Evolutionary conservation across 2,329 filamentous ascomycete genomes (phyloP).

Genomic region (Harringtonia aguacate): DNA sequence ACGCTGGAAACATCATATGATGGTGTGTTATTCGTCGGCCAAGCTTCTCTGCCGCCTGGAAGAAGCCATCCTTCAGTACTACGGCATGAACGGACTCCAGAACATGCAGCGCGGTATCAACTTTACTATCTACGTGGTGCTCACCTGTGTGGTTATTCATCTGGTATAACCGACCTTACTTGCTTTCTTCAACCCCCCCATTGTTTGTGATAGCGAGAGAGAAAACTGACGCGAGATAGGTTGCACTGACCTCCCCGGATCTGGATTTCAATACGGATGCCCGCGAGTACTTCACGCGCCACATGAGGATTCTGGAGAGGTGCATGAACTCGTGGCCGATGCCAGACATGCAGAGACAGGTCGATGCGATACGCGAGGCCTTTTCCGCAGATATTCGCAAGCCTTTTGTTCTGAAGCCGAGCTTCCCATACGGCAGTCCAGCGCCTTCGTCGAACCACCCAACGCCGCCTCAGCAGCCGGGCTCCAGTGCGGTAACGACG

Average conservation of each 20-base stretch:
- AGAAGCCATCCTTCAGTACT: conserved; percentile 68
- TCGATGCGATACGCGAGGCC: conserved; percentile 78
- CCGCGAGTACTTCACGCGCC: conserved; percentile 78
- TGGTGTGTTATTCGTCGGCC: conserved; percentile 73
- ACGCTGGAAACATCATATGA: conserved; percentile 81
- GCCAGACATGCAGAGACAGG: conserved; percentile 81
- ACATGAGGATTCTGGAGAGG: conserved; percentile 87
- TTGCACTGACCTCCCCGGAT: conserved; percentile 87
- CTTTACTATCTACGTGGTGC: conserved; percentile 85
- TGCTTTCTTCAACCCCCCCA: neutral
- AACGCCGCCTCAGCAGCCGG: conserved; percentile 7
- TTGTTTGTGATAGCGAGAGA: neutral
- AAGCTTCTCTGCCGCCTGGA: conserved; percentile 79
- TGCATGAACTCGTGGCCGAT: conserved; percentile 78
- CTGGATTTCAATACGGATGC: conserved; percentile 78
- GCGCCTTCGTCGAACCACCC: conserved; percentile 27
- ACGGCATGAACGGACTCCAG: conserved; percentile 68
- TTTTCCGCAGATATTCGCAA: conserved; percentile 81
- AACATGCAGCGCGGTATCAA: conserved; percentile 93
- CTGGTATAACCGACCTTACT: conserved; percentile 51
- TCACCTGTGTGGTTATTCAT: conserved; percentile 89
- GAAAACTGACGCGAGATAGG: conserved; percentile 38
- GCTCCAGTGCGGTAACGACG: conserved; percentile 2
- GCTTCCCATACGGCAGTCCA: conserved; percentile 79
- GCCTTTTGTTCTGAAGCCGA: conserved; percentile 80